phyloP scores from a whole-genome alignment of 257 asterid species.

The Ocimum tenuiflorum region DNA sequence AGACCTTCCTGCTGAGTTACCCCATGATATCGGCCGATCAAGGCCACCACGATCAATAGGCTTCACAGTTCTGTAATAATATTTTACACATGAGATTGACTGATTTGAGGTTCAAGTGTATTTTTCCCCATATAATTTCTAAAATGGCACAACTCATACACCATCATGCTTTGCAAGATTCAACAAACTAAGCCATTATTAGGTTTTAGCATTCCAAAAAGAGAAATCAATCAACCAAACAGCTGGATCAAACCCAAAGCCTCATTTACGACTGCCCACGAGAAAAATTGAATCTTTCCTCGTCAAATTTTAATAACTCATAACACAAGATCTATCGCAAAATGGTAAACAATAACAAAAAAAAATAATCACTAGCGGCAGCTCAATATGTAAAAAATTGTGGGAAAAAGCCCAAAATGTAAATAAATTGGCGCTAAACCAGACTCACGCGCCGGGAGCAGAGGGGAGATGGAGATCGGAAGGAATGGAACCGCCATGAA shows the following conservation, averaged over 20 bases:
- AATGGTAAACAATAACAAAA: neutral
- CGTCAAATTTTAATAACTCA: neutral
- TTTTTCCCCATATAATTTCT: neutral
- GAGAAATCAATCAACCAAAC: neutral
- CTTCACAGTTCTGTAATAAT: conserved; percentile 49
- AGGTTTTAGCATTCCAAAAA: conserved; percentile 13
- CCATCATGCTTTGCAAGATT: neutral
- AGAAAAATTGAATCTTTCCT: neutral
- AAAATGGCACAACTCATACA: neutral
- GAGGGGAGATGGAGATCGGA: conserved; percentile 92
- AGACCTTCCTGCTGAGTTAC: conserved; percentile 55
- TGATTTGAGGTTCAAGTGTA: neutral
- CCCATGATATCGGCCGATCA: conserved; percentile 71
- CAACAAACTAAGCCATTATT: neutral
- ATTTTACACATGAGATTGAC: neutral
- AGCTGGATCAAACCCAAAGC: conserved; percentile 20
- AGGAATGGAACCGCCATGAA: conserved; percentile 95
- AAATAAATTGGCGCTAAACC: conserved; percentile 1
- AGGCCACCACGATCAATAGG: conserved; percentile 58
- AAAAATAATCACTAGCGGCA: conserved; percentile 4
- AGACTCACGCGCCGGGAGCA: conserved; percentile 88
- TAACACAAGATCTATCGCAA: conserved; percentile 7
- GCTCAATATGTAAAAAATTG: neutral
- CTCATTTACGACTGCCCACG: neutral
- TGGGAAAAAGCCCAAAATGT: neutral